Conservation (phyloP, 2,329 filamentous ascomycete species). For the Claviceps quebecensis region DNA sequence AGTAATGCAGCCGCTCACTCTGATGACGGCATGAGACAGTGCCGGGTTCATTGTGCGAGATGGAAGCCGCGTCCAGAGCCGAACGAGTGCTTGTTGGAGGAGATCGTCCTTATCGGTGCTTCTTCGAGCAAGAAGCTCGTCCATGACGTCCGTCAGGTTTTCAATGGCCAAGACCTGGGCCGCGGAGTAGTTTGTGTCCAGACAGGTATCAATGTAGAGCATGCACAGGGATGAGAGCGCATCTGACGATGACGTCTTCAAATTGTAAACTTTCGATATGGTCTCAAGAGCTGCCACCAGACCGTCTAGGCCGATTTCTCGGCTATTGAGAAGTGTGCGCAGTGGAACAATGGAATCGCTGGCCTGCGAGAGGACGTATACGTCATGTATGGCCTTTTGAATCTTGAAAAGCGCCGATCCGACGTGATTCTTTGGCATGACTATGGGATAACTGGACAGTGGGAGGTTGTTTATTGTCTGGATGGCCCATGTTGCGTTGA, state of each 20-base stretch:
- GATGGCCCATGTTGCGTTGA: constrained; percentile 27
- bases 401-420: constrained; percentile 26
- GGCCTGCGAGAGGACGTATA: constrained; percentile 19
- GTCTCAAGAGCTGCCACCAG: constrained; percentile 23
- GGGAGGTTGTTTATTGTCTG: constrained; percentile 10
- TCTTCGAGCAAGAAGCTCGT: constrained; percentile 20
- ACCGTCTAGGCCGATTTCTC: constrained; percentile 18
- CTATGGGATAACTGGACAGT: constrained; percentile 11
- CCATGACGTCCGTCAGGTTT: constrained; percentile 32
- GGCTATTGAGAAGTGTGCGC: constrained; percentile 15
- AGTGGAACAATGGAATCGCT: constrained; percentile 12
- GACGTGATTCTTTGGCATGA: constrained; percentile 4
- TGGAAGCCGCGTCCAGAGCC: constrained; percentile 27
- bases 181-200: constrained; percentile 25
- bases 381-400: constrained; percentile 22
- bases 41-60: constrained; percentile 29
- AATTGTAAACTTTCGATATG: constrained; percentile 19
- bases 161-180: constrained; percentile 32
- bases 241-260: constrained; percentile 11
- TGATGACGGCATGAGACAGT: constrained; percentile 35
- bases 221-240: constrained; percentile 21
- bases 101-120: constrained; percentile 14
- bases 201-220: constrained; percentile 29
- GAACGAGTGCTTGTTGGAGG: constrained; percentile 19
- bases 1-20: constrained; percentile 31